phyloP scores from a whole-genome alignment of 1,284 basidiomycete genomes.

The Irpex sp. region DNA sequence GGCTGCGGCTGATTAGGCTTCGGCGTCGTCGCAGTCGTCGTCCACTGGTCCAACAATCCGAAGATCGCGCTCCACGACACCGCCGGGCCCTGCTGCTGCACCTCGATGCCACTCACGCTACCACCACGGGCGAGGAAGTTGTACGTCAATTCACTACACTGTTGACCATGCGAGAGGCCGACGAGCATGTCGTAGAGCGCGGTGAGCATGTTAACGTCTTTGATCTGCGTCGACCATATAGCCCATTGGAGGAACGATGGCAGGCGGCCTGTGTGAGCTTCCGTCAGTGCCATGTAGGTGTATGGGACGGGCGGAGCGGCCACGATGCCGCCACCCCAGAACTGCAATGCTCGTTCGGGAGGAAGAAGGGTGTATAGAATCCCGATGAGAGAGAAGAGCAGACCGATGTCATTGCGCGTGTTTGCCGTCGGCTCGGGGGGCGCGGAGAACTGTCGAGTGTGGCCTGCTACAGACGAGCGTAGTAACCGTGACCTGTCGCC shows the following conservation, averaged over 20 bases:
- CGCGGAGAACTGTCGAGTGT: constrained; percentile 13
- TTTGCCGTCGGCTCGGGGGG: constrained; percentile 33
- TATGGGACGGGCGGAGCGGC: constrained; percentile 31
- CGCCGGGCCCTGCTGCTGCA: constrained; percentile 25
- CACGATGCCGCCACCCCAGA: constrained; percentile 68
- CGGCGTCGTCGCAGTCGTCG: constrained; percentile 25
- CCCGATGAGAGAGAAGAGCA: constrained; percentile 80
- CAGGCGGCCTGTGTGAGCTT: constrained; percentile 58
- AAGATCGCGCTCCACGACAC: constrained; percentile 50
- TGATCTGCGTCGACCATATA: constrained; percentile 75
- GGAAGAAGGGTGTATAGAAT: constrained; percentile 73
- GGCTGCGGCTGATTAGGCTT: constrained; percentile 23
- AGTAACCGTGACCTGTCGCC: constrained; percentile 48
- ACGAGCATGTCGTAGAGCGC: constrained; percentile 86
- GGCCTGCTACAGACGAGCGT: constrained; percentile 37
- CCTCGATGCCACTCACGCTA: constrained; percentile 45
- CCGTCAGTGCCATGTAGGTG: constrained; percentile 48
- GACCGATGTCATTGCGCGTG: constrained; percentile 75
- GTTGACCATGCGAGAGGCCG: constrained; percentile 80
- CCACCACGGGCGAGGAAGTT: constrained; percentile 75
- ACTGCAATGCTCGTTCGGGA: constrained; percentile 72
- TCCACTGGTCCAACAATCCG: constrained; percentile 48
- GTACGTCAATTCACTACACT: constrained; percentile 80
- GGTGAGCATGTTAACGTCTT: constrained; percentile 67
- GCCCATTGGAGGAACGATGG: constrained; percentile 85